phyloP scores from a whole-genome alignment of 2,329 filamentous ascomycete genomes.

The Thermothelomyces thermophilus region DNA sequence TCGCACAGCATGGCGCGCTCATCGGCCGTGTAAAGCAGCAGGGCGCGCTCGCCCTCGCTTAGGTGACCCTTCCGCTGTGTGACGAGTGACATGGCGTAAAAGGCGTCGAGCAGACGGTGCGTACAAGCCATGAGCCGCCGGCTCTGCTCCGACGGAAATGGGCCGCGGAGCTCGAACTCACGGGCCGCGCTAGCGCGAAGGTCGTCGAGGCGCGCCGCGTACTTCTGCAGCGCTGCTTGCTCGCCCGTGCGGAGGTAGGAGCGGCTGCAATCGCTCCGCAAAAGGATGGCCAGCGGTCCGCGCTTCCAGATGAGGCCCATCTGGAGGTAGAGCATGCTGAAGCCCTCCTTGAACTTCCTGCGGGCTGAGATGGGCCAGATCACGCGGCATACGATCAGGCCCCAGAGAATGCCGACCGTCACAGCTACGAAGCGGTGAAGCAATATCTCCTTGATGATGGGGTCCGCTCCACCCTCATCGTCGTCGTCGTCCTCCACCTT shows the following conservation, averaged over 20 bases:
- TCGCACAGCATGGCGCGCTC: conserved; percentile 78
- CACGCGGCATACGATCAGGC: conserved; percentile 77
- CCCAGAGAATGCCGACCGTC: conserved; percentile 82
- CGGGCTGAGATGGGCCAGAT: conserved; percentile 93
- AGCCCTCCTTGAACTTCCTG: conserved; percentile 78
- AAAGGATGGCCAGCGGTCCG: conserved; percentile 72
- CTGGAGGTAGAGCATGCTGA: conserved; percentile 86
- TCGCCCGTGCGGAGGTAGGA: conserved; percentile 85
- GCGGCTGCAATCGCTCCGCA: conserved; percentile 49
- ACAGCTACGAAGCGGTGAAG: conserved; percentile 84
- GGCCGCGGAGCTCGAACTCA: conserved; percentile 83
- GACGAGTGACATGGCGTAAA: conserved; percentile 93
- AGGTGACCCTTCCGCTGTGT: conserved; percentile 72
- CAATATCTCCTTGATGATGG: conserved; percentile 81
- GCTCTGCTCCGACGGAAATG: conserved; percentile 72
- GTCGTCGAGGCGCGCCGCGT: conserved; percentile 65
- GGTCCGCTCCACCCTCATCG: conserved; percentile 78
- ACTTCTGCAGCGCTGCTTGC: conserved; percentile 79
- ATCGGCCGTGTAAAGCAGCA: conserved; percentile 69
- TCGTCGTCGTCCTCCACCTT: conserved; percentile 75
- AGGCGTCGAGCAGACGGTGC: conserved; percentile 79
- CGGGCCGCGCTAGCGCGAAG: conserved; percentile 67
- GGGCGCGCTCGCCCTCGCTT: conserved; percentile 71
- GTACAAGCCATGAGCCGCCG: conserved; percentile 72
- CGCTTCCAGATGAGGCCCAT: conserved; percentile 96